Conservation (phyloP, 441 rosid species). For the Adansonia gregorii region DNA sequence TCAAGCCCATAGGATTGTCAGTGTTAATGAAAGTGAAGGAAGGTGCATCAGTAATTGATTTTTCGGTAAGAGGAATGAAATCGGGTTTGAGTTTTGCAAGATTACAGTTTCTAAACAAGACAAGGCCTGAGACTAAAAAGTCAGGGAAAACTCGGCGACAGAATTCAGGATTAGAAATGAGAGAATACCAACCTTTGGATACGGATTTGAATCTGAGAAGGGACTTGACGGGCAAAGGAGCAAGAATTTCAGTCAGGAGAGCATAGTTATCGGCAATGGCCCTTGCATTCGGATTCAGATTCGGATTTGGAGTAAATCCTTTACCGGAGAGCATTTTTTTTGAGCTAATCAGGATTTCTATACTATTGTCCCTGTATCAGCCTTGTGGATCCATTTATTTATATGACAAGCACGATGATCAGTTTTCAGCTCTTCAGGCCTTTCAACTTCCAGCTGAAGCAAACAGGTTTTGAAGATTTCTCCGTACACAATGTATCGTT, state of each 20-base stretch:
- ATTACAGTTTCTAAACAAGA: not conserved
- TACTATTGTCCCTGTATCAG: not conserved
- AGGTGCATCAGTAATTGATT: not conserved
- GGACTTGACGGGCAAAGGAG: slow-evolving; percentile 26
- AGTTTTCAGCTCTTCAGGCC: no score
- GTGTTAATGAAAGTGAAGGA: slow-evolving; percentile 28
- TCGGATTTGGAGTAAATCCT: not conserved
- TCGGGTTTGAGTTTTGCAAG: not conserved
- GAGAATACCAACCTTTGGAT: slow-evolving; percentile 34
- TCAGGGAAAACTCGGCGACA: slow-evolving; percentile 17
- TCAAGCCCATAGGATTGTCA: slow-evolving; percentile 24
- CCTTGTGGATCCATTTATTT: not conserved
- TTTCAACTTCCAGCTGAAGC: no score
- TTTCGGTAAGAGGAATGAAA: slow-evolving; percentile 24
- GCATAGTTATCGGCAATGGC: slow-evolving; percentile 35
- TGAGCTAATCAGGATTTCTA: not conserved
- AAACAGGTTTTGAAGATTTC: no score
- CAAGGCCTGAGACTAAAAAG: slow-evolving; percentile 26
- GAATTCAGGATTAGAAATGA: slow-evolving; percentile 33
- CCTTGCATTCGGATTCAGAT: slow-evolving; percentile 25
- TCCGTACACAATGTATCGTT: no score
- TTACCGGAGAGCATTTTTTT: not conserved
- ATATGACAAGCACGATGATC: no score
- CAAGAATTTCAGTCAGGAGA: slow-evolving; percentile 31
- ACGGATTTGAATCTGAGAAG: slow-evolving; percentile 36